Base-by-base conservation (phyloP, 495 filamentous ascomycete species). In the Pyrenopolyporus hunteri region DNA sequence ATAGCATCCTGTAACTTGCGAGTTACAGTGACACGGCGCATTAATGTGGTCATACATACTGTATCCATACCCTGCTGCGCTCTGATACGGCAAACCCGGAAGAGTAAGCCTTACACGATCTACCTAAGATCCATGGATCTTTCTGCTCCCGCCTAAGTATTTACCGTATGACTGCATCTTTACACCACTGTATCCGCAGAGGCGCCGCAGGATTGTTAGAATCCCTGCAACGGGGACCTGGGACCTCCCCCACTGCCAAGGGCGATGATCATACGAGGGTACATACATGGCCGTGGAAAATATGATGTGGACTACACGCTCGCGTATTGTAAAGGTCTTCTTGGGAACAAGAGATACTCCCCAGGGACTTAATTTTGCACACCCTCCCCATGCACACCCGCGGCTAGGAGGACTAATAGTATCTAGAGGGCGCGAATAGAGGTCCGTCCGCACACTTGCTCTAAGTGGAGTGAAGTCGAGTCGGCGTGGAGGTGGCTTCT, bases 181-280 rank as follows among this genome's bases (percentile, higher is more conserved):
- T 50, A 53, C 25, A 52, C 17, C 39, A 57, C 59, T 51, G 59
- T 52, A 52, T 40, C n/a, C 39, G 57, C 39, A 57, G 33, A 57
- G 42, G 32, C 63, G 63, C 63, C 45, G 43, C 55, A 59, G 11
- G 45, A 43, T 56, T 50, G 55, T 43, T 50, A 36, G 44, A 36
- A 40, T 36, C 40, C 53, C 52, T 47, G 52, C 52, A 29, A 59
- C 46, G 54, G 26, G 60, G 54, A n/a, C n/a, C n/a, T 26, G 25
- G 46, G 46, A 22, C 40, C 36, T 28, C 45, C 54, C 60, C 63
- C 51, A 66, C 57, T 44, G 51, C 63, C 57, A 57, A 65, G 56
- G 63, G 56, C 63, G 63, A 66, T 66, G 56, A 66, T 60, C 57
- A 57, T 66, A 66, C 57, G 50, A 59, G 48, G 16, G 49, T 51